Base-by-base conservation (phyloP, 2,329 filamentous ascomycete species). In the Ophiostoma sp. region DNA sequence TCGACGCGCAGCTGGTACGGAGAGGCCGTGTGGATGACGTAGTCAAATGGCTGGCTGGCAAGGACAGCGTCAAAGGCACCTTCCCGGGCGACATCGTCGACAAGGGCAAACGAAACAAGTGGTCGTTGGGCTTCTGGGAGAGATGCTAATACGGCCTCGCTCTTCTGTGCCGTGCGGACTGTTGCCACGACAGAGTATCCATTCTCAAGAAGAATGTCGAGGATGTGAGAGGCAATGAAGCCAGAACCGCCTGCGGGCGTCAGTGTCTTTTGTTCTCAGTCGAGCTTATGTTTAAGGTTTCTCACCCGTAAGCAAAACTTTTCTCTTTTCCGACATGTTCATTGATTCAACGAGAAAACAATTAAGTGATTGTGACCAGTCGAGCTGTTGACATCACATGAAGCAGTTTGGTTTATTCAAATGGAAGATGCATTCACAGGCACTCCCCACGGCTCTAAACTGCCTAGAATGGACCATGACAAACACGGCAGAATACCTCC, bases 21-120 rank as follows among this genome's bases (percentile, higher is more conserved):
- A 0, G 88, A 91, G 1, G 92, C 91, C 6, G 91, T 93, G 80
- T 94, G 91, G 70, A 94, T 85, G 68, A 95, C 91, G 63, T 87
- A 90, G 77, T 93, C 90, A 75, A 95, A 92, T 0, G 89, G 88
- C 0, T 82, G 80, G 0, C 81, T 80, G 75, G 81, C 77, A n/a
- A 86, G 79, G 9, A 80, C 82, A 78, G 87, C 81, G 73, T 92
- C 88, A 77, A 96, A 97, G 31, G 92, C 92, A 22, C 87, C 88
- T 28, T 89, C 86, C 75, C 89, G 79, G 0, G 91, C 90, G 76
- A 97, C 90, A 76, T 97, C 92, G 68, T 89, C 86, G 15, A 97
- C 92, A 74, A 95, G 87, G 48, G 79, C 82, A 71, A 82, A 85
- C 1, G 82, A 81, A 1, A 85, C 73, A 1, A 55, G 81, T 4